These are phyloP conservation scores for Xylaria sp. DNA, from an alignment of 2,329 filamentous ascomycete genomes.

Conservation along the genomic window DNA sequence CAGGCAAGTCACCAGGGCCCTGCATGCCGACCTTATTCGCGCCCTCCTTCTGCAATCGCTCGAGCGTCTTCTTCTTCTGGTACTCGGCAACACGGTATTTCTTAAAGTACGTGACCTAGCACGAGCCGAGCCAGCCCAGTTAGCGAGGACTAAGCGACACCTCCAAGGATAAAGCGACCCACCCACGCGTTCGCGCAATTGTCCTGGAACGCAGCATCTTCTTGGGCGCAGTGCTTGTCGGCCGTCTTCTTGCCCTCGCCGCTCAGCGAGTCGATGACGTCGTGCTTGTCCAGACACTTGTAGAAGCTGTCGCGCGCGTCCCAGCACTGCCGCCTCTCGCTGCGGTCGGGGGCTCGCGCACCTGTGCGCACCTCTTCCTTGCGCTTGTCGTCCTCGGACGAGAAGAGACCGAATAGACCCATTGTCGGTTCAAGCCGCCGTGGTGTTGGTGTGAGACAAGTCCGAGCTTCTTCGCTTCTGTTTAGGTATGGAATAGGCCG, in stretches of 20 bases:
- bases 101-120: constrained; percentile 95
- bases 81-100: constrained; percentile 93
- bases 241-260: constrained; percentile 64
- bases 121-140: constrained; percentile 9
- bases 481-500: background rate
- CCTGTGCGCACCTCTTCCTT: constrained; percentile 66
- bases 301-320: constrained; percentile 90
- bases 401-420: constrained; percentile 61
- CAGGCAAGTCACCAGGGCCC: constrained; percentile 20
- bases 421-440: constrained; percentile 49
- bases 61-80: constrained; percentile 83
- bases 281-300: constrained; percentile 82
- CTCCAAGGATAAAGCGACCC: constrained; percentile 48
- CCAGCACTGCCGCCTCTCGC: constrained; percentile 87
- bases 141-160: background rate
- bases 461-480: background rate
- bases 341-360: constrained; percentile 82
- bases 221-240: constrained; percentile 66
- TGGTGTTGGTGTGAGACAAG: background rate
- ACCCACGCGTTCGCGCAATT: constrained; percentile 95
- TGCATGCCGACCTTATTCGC: constrained; percentile 65
- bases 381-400: constrained; percentile 58
- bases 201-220: constrained; percentile 77
- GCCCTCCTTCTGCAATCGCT: constrained; percentile 78
- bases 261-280: constrained; percentile 79